Base-by-base conservation (phyloP, 805 yeast species). In the Osmozyma mogii region DNA sequence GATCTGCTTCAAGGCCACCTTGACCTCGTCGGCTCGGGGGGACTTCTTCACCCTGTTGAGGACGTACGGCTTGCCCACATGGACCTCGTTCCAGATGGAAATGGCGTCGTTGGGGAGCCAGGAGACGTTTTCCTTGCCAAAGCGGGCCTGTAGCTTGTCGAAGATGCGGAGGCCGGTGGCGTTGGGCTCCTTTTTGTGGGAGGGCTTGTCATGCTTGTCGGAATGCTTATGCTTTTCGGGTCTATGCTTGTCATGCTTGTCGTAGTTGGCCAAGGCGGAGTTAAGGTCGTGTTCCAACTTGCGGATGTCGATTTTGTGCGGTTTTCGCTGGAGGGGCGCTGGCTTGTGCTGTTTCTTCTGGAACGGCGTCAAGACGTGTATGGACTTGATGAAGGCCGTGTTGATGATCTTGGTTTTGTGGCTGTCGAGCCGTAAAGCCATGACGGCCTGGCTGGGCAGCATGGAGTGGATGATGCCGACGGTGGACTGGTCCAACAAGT, bases 381-480 rank as follows among this genome's bases (percentile, higher is more conserved):
- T 58, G 5, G 61, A 58, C 44, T 74, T 77, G 37, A 81, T 67
- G 47, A 72, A 78, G 2, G 73, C 50, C 6, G 74, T 61, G 45
- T 75, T 76, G 30, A 80, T 56, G 27, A 79, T 55, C 35, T 70
- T 65, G 50, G 70, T 76, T 9, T 36, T 34, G 6, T 45, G 49
- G 7, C 32, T 9, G 17, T 20, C 25, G 8, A 29, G 25, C 5
- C 12, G 8, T 11, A 65, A 44, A 1, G 70, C 50, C 15, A 72
- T 37, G n/a, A 73, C 49, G 23, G 66, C 63, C 50, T 58, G 33
- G 31, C 62, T 65, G 5, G 76, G 60, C 34, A 73, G 70, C 49
- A 70, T 78, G 7, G 85, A 68, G 49, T 75, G 78, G 22, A 83
- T 66, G 18, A 66, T 57, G 1, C 92, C 94, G n/a, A 63, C 61